A percentile compares a stretch with the other conserved stretches of the same genome.
Conservation (phyloP, 1,284 basidiomycete genomes). For the Abortiporus biennis region DNA sequence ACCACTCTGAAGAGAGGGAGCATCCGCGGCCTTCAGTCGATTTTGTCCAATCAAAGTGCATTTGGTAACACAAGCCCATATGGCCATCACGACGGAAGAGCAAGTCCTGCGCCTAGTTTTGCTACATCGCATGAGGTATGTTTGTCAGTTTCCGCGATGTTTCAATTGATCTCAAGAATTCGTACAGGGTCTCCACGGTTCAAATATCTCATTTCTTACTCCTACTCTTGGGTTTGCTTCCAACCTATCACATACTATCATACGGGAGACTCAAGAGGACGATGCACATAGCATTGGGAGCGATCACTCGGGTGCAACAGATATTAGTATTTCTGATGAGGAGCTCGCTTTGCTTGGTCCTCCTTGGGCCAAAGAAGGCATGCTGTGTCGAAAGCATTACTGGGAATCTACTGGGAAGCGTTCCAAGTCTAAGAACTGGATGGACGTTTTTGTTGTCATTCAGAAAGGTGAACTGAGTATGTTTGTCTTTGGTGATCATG, state of each 20-base stretch:
- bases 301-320: slow-evolving; percentile 53
- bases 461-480: slow-evolving; percentile 90
- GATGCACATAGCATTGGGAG: slow-evolving; percentile 71
- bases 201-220: slow-evolving; percentile 49
- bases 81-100: slow-evolving; percentile 76
- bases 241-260: slow-evolving; percentile 93
- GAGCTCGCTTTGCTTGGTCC: slow-evolving; percentile 91
- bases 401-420: slow-evolving; percentile 83
- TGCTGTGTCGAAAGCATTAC: slow-evolving; percentile 90
- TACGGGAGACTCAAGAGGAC: slow-evolving; percentile 90
- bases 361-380: slow-evolving; percentile 98
- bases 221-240: slow-evolving; percentile 92
- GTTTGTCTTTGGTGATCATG: slow-evolving; percentile 84
- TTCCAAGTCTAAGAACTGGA: slow-evolving; percentile 83
- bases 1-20: slow-evolving; percentile 84
- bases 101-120: slow-evolving; percentile 85
- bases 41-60: slow-evolving; percentile 55
- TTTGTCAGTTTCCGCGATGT: slow-evolving; percentile 4
- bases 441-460: slow-evolving; percentile 94
- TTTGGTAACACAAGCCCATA: slow-evolving; percentile 80
- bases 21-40: slow-evolving; percentile 79
- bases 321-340: slow-evolving; percentile 85
- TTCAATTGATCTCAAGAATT: slow-evolving; percentile 2
- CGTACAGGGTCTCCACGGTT: slow-evolving; percentile 29
- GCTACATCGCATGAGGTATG: slow-evolving; percentile 81